phyloP scores from a whole-genome alignment of 2,329 filamentous ascomycete genomes.

The Colletotrichum navitas region DNA sequence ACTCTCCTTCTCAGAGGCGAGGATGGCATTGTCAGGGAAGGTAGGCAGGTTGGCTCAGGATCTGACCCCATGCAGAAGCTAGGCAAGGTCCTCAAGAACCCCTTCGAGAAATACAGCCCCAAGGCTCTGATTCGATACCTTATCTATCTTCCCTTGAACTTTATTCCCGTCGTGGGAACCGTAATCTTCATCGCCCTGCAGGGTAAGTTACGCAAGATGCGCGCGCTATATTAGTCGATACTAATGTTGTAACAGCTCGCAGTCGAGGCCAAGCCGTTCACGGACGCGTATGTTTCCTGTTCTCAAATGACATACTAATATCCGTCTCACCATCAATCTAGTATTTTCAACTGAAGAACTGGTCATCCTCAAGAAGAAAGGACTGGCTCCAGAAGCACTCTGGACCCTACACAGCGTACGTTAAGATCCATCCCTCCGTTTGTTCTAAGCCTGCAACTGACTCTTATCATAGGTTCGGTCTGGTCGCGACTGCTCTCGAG shows the following conservation, averaged over 20 bases:
- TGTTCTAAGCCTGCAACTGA: slow-evolving; percentile 10
- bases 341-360: slow-evolving; percentile 94
- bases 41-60: slow-evolving; percentile 78
- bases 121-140: slow-evolving; percentile 81
- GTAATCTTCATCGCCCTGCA: slow-evolving; percentile 83
- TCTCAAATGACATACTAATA: background rate
- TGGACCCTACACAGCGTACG: slow-evolving; percentile 83
- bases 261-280: slow-evolving; percentile 64
- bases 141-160: slow-evolving; percentile 91
- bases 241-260: slow-evolving; percentile 46
- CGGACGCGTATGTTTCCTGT: slow-evolving; percentile 60
- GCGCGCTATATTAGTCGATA: slow-evolving; percentile 22
- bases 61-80: slow-evolving; percentile 68
- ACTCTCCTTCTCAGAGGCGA: slow-evolving; percentile 67
- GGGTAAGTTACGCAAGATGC: slow-evolving; percentile 57
- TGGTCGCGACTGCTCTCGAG: slow-evolving; percentile 82
- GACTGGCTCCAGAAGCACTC: slow-evolving; percentile 78
- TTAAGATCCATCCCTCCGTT: slow-evolving; percentile 1
- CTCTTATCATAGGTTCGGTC: slow-evolving; percentile 72
- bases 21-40: slow-evolving; percentile 75
- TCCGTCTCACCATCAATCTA: slow-evolving; percentile 53
- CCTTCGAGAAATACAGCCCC: slow-evolving; percentile 68
- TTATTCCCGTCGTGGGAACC: slow-evolving; percentile 91
- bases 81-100: slow-evolving; percentile 69
- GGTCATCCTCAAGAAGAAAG: slow-evolving; percentile 73